phyloP scores from a whole-genome alignment of 768 basidiomycete genomes.

The Rhizopogon roseolus region DNA sequence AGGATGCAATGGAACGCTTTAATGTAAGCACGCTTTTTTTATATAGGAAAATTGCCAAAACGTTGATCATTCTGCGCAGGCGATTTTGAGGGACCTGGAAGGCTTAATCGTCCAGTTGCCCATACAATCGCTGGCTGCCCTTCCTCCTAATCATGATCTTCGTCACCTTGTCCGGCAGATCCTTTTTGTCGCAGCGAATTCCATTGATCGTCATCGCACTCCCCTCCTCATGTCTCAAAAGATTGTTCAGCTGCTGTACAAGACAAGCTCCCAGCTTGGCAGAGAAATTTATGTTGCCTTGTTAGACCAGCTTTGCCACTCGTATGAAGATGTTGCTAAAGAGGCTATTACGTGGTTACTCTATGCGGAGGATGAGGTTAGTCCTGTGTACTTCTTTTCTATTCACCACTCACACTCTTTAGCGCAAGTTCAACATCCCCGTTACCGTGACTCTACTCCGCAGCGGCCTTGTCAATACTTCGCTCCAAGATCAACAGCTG shows the following conservation, averaged over 20 bases:
- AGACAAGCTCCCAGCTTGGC: slow-evolving; percentile 78
- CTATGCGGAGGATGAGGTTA: slow-evolving; percentile 93
- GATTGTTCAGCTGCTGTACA: slow-evolving; percentile 92
- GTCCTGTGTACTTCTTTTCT: slow-evolving; percentile 16
- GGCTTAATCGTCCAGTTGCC: slow-evolving; percentile 74
- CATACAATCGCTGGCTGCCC: slow-evolving; percentile 57
- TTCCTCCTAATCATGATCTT: slow-evolving; percentile 84
- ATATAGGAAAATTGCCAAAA: slow-evolving; percentile 27
- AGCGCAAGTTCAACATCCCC: slow-evolving; percentile 96
- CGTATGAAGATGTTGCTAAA: slow-evolving; percentile 89
- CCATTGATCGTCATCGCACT: slow-evolving; percentile 76
- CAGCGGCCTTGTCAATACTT: slow-evolving; percentile 72
- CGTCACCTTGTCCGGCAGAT: slow-evolving; percentile 83
- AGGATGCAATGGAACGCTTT: slow-evolving; percentile 89
- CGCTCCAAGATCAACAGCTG: slow-evolving; percentile 84
- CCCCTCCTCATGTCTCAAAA: slow-evolving; percentile 94
- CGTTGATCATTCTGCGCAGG: slow-evolving; percentile 6
- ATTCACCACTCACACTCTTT: slow-evolving; percentile 7
- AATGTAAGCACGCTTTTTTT: slow-evolving; percentile 39
- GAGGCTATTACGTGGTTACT: slow-evolving; percentile 96
- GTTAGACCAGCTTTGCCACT: slow-evolving; percentile 82
- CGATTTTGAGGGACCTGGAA: slow-evolving; percentile 61
- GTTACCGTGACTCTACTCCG: slow-evolving; percentile 88
- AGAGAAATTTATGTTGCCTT: slow-evolving; percentile 91
- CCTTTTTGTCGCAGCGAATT: slow-evolving; percentile 73